Conservation (phyloP, 352 stramenopile species). For the Elongisporangium anandrum region DNA sequence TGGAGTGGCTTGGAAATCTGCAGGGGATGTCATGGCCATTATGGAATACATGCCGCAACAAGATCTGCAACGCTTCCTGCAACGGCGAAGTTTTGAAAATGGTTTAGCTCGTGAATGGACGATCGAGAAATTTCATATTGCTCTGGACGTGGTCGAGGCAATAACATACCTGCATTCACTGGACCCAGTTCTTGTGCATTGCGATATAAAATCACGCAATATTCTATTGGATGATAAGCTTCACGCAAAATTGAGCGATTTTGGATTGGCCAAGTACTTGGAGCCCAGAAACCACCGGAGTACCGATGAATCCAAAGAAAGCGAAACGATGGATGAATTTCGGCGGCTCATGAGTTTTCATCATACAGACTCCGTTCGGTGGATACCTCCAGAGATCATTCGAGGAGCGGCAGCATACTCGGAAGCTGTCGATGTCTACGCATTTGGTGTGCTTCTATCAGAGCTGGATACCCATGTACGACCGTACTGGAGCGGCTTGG, state of each 20-base stretch:
- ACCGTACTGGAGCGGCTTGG: slow-evolving; percentile 12
- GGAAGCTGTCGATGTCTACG: slow-evolving; percentile 16
- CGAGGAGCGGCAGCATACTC: slow-evolving; percentile 15
- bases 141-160: slow-evolving; percentile 39
- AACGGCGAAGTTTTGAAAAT: slow-evolving; percentile 1
- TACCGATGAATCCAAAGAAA: not conserved
- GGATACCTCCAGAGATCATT: slow-evolving; percentile 18
- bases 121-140: slow-evolving; percentile 32
- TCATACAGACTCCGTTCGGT: slow-evolving; percentile 10
- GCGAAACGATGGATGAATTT: slow-evolving; percentile 12
- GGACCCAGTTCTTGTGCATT: slow-evolving; percentile 18
- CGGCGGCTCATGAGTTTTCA: not conserved
- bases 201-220: slow-evolving; percentile 22
- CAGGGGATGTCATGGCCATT: slow-evolving; percentile 25
- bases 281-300: not conserved
- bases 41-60: slow-evolving; percentile 47
- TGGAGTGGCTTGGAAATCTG: slow-evolving; percentile 32
- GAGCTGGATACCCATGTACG: slow-evolving; percentile 18
- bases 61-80: slow-evolving; percentile 22
- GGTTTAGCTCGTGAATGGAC: slow-evolving; percentile 15
- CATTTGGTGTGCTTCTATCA: slow-evolving; percentile 16
- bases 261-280: slow-evolving; percentile 20
- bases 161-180: slow-evolving; percentile 26
- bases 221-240: slow-evolving; percentile 15
- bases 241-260: slow-evolving; percentile 22